Evolutionary conservation across 495 filamentous ascomycete species (phyloP).

Genomic region (Tetracladium setigerum): DNA sequence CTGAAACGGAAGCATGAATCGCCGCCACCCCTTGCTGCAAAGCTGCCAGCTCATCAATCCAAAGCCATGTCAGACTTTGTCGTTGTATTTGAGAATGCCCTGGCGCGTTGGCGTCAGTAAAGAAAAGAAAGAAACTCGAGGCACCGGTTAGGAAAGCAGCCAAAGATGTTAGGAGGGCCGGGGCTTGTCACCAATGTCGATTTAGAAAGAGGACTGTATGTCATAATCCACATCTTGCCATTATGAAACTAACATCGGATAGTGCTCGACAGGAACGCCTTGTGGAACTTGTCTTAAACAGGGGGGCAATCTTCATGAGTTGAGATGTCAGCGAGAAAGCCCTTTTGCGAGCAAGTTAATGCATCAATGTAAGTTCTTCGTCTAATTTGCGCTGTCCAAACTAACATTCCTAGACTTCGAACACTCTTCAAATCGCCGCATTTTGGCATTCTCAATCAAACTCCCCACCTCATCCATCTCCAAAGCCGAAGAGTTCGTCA

Average conservation of each 20-base stretch:
- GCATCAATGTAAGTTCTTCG: slow-evolving; percentile 12
- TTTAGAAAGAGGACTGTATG: slow-evolving; percentile 16
- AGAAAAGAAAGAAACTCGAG: slow-evolving; percentile 10
- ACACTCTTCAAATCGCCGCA: slow-evolving; percentile 8
- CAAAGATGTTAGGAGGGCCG: slow-evolving; percentile 12
- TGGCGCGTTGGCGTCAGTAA: slow-evolving; percentile 11
- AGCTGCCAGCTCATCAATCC: neutral
- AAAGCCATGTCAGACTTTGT: slow-evolving; percentile 6
- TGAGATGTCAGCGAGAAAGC: slow-evolving; percentile 16
- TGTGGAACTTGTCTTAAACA: slow-evolving; percentile 12
- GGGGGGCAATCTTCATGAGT: slow-evolving; percentile 11
- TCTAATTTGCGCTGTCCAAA: neutral
- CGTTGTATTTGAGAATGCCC: slow-evolving; percentile 14
- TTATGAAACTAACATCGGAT: neutral
- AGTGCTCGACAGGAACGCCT: slow-evolving; percentile 15
- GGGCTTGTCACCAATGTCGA: slow-evolving; percentile 16
- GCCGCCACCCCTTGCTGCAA: slow-evolving; percentile 1
- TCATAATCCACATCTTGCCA: neutral
- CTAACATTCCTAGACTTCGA: slow-evolving; percentile 12
- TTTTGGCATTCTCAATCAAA: slow-evolving; percentile 6
- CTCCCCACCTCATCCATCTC: neutral
- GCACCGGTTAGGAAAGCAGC: slow-evolving; percentile 12
- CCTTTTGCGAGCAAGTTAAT: slow-evolving; percentile 11
- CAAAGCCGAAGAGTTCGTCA: slow-evolving; percentile 2
- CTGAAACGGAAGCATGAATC: slow-evolving; percentile 7